A percentile compares a stretch with the other conserved stretches of the same genome.
Conservation (phyloP, 345 rosid genomes). For the Raphanus sativus region DNA sequence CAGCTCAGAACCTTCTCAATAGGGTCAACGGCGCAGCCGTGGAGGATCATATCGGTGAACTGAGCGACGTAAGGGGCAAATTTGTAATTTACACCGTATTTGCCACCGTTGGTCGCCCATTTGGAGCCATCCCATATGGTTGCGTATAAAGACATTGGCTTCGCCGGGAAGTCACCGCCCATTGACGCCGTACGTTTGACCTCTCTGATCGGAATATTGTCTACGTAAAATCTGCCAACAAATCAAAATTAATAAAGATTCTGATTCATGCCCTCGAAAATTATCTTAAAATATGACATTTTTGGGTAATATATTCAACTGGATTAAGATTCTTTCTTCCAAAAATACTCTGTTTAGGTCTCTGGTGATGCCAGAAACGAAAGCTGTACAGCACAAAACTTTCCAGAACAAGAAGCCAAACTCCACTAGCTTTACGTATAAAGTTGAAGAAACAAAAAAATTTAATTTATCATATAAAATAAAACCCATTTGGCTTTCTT, state of each 20-base stretch:
- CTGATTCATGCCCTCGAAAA: neutral
- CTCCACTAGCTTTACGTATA: constrained; percentile 10
- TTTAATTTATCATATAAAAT: neutral
- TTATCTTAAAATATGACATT: neutral
- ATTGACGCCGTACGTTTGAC: constrained; percentile 60
- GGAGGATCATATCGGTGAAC: constrained; percentile 69
- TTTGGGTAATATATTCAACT: neutral
- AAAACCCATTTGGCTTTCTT: constrained; percentile 10
- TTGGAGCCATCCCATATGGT: constrained; percentile 96
- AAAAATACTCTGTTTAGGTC: constrained; percentile 6
- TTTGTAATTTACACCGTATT: constrained; percentile 85
- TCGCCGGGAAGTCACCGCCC: constrained; percentile 90
- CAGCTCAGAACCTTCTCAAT: constrained; percentile 52
- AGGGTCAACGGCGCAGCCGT: constrained; percentile 92
- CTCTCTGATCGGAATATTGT: constrained; percentile 77
- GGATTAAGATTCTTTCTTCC: neutral
- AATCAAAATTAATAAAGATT: neutral
- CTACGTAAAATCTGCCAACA: constrained; percentile 66
- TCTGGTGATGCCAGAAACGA: constrained; percentile 7
- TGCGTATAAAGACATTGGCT: constrained; percentile 94
- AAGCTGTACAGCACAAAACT: constrained; percentile 21
- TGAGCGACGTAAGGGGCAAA: constrained; percentile 71
- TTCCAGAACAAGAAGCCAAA: constrained; percentile 19
- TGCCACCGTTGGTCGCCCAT: constrained; percentile 98
- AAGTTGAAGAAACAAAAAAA: neutral